Percentiles rank a stretch among this genome's conserved stretches.
These are phyloP conservation scores for Aspergillus heteromorphus DNA, from an alignment of 495 filamentous ascomycete genomes.

Conservation along the genomic window DNA sequence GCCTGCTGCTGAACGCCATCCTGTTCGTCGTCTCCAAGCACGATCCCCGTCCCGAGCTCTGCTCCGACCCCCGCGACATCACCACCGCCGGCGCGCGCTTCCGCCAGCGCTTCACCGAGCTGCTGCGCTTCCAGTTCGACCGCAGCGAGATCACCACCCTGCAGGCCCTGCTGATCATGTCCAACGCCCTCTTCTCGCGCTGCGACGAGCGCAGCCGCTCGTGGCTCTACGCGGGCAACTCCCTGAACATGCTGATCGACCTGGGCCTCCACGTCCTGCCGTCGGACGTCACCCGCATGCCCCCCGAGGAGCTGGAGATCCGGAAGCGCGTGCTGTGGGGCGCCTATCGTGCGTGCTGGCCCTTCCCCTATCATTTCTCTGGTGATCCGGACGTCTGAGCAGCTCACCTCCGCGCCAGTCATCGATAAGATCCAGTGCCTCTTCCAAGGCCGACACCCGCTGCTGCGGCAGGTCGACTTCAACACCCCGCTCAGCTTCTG, in stretches of 20 bases:
- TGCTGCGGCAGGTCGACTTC: conserved; percentile 25
- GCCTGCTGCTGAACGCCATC: conserved; percentile 43
- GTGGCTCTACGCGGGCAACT: conserved; percentile 43
- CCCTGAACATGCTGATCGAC: conserved; percentile 44
- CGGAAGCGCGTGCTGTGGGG: conserved; percentile 37
- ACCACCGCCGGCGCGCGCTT: conserved; percentile 33
- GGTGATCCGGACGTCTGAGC: neutral
- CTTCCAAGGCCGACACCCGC: conserved; percentile 27
- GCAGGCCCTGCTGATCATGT: conserved; percentile 40
- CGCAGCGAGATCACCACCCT: conserved; percentile 41
- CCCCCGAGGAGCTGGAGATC: conserved; percentile 39
- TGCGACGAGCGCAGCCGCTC: conserved; percentile 38
- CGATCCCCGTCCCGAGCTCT: conserved; percentile 25
- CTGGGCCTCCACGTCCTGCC: conserved; percentile 37
- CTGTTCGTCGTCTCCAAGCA: conserved; percentile 38
- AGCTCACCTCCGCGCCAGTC: neutral
- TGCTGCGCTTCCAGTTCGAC: conserved; percentile 34
- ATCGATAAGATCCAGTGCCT: conserved; percentile 32
- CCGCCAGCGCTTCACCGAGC: conserved; percentile 30
- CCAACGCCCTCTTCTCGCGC: conserved; percentile 32
- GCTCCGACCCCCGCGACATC: conserved; percentile 28
- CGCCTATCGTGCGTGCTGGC: conserved; percentile 27
- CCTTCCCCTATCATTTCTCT: too few relatives aligned
- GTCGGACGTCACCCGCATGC: conserved; percentile 9
- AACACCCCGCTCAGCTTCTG: conserved; percentile 25